phyloP scores from a whole-genome alignment of 2,329 filamentous ascomycete genomes.

The Diaporthe citrichinensis region DNA sequence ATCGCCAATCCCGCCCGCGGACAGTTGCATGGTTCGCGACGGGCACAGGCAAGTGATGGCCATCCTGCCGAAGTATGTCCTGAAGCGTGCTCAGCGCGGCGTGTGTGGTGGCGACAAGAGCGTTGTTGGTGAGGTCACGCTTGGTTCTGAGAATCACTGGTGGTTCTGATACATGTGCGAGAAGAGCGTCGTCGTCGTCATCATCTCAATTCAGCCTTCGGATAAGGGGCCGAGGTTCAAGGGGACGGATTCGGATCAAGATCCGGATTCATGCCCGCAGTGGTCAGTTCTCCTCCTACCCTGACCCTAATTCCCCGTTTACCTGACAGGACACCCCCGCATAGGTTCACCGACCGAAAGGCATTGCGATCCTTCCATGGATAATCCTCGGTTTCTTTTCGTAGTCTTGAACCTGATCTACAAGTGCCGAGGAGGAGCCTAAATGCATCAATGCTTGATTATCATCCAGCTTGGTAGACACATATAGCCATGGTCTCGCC shows the following conservation, averaged over 20 bases:
- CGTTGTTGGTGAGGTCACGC: neutral
- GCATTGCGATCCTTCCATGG: neutral
- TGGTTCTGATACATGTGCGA: neutral
- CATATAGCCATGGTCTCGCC: slow-evolving; percentile 27
- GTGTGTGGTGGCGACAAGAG: neutral
- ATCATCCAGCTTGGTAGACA: slow-evolving; percentile 15
- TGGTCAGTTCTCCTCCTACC: neutral
- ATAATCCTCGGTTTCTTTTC: neutral
- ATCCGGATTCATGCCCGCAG: slow-evolving; percentile 7
- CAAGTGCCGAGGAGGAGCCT: slow-evolving; percentile 13
- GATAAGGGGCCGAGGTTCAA: neutral
- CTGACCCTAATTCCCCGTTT: slow-evolving; percentile 1
- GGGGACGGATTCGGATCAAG: slow-evolving; percentile 13
- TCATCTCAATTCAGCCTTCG: neutral
- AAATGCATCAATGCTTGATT: slow-evolving; percentile 25
- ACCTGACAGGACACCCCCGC: slow-evolving; percentile 6
- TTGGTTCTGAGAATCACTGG: neutral
- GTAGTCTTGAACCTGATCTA: slow-evolving; percentile 12
- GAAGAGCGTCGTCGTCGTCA: neutral
- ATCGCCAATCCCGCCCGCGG: neutral
- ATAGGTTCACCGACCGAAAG: neutral
- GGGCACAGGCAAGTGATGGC: neutral
- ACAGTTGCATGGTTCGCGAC: neutral
- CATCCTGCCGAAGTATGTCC: neutral
- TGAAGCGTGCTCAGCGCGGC: neutral